These are phyloP conservation scores for Fomitiporia mediterranea DNA, from an alignment of 1,284 basidiomycete genomes.

Conservation along the genomic window DNA sequence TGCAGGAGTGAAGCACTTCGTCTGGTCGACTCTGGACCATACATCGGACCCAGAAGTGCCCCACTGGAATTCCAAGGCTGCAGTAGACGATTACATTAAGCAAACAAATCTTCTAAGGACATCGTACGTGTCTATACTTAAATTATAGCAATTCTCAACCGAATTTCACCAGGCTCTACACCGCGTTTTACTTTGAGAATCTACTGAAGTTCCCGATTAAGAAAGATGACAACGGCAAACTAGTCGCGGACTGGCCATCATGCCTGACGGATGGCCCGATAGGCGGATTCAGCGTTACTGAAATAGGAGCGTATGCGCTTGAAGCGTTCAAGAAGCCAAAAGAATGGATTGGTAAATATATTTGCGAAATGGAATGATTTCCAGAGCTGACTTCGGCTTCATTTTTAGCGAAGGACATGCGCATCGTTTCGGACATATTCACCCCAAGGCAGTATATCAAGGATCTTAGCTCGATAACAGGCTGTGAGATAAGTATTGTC, in stretches of 20 bases:
- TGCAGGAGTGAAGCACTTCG: constrained; percentile 27
- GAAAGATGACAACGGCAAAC: neutral
- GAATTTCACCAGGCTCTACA: constrained; percentile 19
- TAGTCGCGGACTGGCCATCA: constrained; percentile 13
- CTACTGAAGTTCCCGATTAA: constrained; percentile 12
- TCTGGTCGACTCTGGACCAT: constrained; percentile 26
- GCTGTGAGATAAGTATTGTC: neutral
- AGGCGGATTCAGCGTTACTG: constrained; percentile 7
- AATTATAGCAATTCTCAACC: neutral
- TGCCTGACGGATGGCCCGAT: constrained; percentile 14
- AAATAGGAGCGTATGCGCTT: constrained; percentile 15
- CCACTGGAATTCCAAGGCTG: constrained; percentile 26
- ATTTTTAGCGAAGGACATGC: constrained; percentile 14
- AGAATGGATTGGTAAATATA: constrained; percentile 17
- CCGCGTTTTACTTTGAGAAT: constrained; percentile 27
- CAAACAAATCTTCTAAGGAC: constrained; percentile 23
- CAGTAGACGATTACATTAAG: constrained; percentile 25
- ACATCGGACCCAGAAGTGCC: neutral
- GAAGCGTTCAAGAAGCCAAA: constrained; percentile 20
- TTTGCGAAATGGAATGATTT: neutral
- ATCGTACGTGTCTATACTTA: constrained; percentile 17
- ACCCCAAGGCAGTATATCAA: constrained; percentile 8
- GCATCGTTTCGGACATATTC: constrained; percentile 13
- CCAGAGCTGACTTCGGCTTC: neutral
- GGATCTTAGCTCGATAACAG: constrained; percentile 7